Evolutionary conservation across 1,139 yeast species (phyloP), one percentile per base, ranked within the genome.

Genomic region (Yueomyces sp.): DNA sequence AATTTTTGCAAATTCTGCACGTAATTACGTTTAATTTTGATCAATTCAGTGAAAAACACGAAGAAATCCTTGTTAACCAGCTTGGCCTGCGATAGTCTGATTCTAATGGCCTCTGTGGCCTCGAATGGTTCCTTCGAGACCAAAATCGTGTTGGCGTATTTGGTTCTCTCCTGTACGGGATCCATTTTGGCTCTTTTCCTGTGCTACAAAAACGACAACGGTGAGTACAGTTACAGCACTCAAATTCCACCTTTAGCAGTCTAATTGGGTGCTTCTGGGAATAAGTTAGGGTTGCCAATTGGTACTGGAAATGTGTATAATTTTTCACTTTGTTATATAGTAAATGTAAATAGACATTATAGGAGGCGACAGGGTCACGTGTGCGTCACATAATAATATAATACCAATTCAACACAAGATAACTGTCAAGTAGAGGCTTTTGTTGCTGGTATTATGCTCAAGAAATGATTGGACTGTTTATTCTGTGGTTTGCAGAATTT

Each of bases 11-110:
- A 64, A 47, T 73, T 76, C 46, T 65, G 69, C 41, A 73, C 69
- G 53, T 78, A 75, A 39, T 66, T 67, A 34, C 71, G 67, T 47
- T 75, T 65, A 44, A 73, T 59, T 36, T 70, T 61, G 39, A 75
- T 66, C 51, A 78, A 73, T 36, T 69, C 70, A 39, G 73, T 72
- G 54, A 78, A 74, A 70, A 81, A 74, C 28, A 64, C 63, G 36
- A 78, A 72, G 51, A 80, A 66, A 46, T 73, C 69, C 47, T 66
- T 67, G 47, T 72, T 72, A 37, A 72, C 59, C 35, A 66, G 53
- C 48, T 69, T 71, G 32, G 72, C 67, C 51, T 72, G 75, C 30
- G 68, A 60, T 35, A 68, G 61, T 50, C 77, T 64, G 40, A 71
- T 62, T 42, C 70, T 60, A 19, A 71, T 61, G 9, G 69, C 63